A percentile compares a stretch with the other conserved stretches of the same genome.
Conservation (phyloP, 208 protist genomes). For the Eutreptiella sp. region DNA sequence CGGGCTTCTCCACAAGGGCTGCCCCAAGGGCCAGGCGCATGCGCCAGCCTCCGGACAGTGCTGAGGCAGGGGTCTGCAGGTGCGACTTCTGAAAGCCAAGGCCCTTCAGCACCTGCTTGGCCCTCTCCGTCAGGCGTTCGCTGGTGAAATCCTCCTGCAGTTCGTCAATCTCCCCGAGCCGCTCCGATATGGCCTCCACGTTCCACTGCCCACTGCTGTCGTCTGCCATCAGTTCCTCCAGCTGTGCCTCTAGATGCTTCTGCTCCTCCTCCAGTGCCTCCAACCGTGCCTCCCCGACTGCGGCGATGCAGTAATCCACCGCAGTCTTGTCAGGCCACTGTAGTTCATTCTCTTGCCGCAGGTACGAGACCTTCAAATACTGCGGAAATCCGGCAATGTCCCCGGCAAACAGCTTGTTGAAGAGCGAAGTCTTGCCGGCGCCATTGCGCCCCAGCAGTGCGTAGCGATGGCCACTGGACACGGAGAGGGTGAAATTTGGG, state of each 20-base stretch:
- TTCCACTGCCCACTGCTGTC: too few species aligned
- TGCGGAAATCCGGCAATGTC: slow-evolving; percentile 85
- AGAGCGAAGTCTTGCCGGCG: slow-evolving; percentile 85
- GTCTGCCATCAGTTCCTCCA: slow-evolving; percentile 73
- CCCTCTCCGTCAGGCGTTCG: slow-evolving; percentile 68
- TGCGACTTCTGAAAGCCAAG: slow-evolving; percentile 87
- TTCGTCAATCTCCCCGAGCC: slow-evolving; percentile 87
- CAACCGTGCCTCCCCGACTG: too few species aligned
- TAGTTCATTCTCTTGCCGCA: slow-evolving; percentile 95
- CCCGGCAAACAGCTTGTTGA: slow-evolving; percentile 82
- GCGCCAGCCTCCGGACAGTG: slow-evolving; percentile 89
- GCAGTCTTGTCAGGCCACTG: too few species aligned
- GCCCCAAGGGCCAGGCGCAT: slow-evolving; percentile 94
- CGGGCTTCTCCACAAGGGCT: slow-evolving; percentile 90
- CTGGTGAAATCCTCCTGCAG: too few species aligned
- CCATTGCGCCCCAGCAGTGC: slow-evolving; percentile 92
- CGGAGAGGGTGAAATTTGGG: too few species aligned
- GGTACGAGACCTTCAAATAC: slow-evolving; percentile 92
- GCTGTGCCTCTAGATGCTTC: slow-evolving; percentile 78
- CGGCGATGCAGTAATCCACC: slow-evolving; percentile 61
- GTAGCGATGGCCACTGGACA: slow-evolving; percentile 87
- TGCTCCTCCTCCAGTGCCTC: slow-evolving; percentile 78
- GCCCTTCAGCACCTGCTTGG: slow-evolving; percentile 72
- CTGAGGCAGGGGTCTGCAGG: slow-evolving; percentile 73
- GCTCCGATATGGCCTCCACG: slow-evolving; percentile 53